A percentile compares a stretch with the other conserved stretches of the same genome.
Conservation (phyloP, 23 red algal species). For the Gracilariopsis chorda region DNA sequence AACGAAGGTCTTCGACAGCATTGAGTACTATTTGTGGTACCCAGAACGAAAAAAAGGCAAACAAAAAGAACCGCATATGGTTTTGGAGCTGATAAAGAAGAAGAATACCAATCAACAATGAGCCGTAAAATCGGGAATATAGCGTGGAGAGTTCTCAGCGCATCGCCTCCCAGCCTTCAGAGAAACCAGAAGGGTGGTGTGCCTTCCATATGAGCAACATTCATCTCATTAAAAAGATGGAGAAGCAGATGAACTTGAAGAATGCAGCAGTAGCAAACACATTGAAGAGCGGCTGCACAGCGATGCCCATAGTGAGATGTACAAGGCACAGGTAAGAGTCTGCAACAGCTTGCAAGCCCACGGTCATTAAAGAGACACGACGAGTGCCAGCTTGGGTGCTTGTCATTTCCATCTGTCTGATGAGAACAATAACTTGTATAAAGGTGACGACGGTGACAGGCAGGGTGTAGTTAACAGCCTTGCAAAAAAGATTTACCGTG, state of each 20-base stretch:
- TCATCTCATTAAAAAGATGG: conserved; percentile 88
- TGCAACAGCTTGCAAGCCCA: conserved; percentile 86
- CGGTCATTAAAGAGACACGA: conserved; percentile 73
- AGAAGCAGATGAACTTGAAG: conserved; percentile 94
- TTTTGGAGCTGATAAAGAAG: conserved; percentile 84
- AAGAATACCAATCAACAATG: conserved; percentile 79
- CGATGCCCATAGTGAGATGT: conserved; percentile 84
- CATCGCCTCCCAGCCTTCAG: conserved; percentile 89
- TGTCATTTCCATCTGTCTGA: conserved; percentile 91
- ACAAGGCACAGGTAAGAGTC: conserved; percentile 88
- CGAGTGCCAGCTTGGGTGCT: conserved; percentile 71
- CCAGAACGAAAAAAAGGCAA: conserved; percentile 85
- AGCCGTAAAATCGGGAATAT: conserved; percentile 90
- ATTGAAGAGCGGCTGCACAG: conserved; percentile 83
- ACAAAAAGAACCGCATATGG: conserved; percentile 73
- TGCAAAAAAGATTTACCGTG: conserved; percentile 65
- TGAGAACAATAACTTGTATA: conserved; percentile 72
- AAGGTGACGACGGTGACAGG: conserved; percentile 70
- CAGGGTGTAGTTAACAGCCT: conserved; percentile 87
- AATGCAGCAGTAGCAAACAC: conserved; percentile 93
- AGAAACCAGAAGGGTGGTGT: conserved; percentile 62
- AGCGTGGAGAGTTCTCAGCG: conserved; percentile 86
- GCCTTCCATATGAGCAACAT: conserved; percentile 93
- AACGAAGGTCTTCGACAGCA: conserved; percentile 64
- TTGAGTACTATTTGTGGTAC: conserved; percentile 85